Percentiles rank a stretch among this genome's conserved stretches.
These are phyloP conservation scores for Colletotrichum abscissum DNA, from an alignment of 2,329 filamentous ascomycete genomes.

Conservation along the genomic window DNA sequence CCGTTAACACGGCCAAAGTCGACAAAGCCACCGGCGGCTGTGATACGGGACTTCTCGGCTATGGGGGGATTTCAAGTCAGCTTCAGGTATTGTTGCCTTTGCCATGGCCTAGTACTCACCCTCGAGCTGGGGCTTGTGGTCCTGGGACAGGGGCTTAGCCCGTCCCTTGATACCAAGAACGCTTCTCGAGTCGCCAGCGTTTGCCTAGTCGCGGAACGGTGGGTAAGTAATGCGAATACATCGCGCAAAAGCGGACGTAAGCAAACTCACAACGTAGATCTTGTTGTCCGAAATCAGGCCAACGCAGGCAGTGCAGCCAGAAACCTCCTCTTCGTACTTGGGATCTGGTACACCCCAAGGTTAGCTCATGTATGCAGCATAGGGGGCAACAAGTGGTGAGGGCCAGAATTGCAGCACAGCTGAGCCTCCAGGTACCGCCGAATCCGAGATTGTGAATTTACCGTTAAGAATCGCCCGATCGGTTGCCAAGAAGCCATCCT, in stretches of 20 bases:
- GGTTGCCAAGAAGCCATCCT: conserved; percentile 96
- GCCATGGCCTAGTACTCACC: conserved; percentile 61
- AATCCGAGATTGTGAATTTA: conserved; percentile 56
- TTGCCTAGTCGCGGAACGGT: conserved; percentile 73
- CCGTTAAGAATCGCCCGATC: conserved; percentile 96
- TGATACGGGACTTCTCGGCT: conserved; percentile 97
- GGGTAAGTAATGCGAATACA: conserved; percentile 41
- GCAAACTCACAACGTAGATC: conserved; percentile 87
- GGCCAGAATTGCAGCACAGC: background rate
- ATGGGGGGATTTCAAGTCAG: conserved; percentile 32
- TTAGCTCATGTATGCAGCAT: conserved; percentile 17
- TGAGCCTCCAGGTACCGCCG: background rate
- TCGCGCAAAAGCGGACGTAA: conserved; percentile 19
- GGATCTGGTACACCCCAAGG: conserved; percentile 73
- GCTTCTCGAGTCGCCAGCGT: conserved; percentile 94
- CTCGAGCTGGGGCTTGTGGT: conserved; percentile 99
- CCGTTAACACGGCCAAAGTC: conserved; percentile 99
- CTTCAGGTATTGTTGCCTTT: background rate
- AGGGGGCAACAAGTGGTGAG: background rate
- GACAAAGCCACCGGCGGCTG: conserved; percentile 94
- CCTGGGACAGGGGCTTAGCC: conserved; percentile 97
- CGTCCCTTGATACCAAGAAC: conserved; percentile 96
- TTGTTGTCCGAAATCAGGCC: conserved; percentile 89
- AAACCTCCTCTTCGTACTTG: conserved; percentile 97
- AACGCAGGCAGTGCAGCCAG: conserved; percentile 95